A percentile compares a stretch with the other conserved stretches of the same genome.
Evolutionary conservation across 139 green algal species (phyloP).

Genomic region (Tetradesmus obliquus): DNA sequence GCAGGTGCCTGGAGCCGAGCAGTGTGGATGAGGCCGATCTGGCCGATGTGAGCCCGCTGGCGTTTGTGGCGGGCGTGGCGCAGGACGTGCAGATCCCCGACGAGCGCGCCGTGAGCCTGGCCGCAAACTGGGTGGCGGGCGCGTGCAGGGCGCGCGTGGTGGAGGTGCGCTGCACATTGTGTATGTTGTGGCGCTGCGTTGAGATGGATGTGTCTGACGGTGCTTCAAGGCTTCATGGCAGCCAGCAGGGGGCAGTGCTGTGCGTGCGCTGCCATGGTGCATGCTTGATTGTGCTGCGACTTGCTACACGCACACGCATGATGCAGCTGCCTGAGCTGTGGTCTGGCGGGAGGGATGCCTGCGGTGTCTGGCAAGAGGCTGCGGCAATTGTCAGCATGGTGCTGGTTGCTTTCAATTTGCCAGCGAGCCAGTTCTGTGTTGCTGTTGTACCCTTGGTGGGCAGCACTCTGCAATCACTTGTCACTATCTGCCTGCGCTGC

Average conservation of each 20-base stretch:
- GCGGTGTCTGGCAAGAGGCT: no score
- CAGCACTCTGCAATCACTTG: no score
- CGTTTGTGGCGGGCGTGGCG: slow-evolving; percentile 51
- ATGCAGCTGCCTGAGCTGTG: no score
- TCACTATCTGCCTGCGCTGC: no score
- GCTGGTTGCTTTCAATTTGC: no score
- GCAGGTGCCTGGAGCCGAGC: background rate
- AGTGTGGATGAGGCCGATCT: background rate
- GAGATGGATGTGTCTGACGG: background rate
- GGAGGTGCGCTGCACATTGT: slow-evolving; percentile 49
- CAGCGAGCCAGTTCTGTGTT: no score
- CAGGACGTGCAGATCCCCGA: slow-evolving; percentile 51
- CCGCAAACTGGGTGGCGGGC: slow-evolving; percentile 38
- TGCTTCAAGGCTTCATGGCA: background rate
- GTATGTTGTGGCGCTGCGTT: background rate
- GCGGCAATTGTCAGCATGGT: no score
- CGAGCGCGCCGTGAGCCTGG: slow-evolving; percentile 48
- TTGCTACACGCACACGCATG: no score
- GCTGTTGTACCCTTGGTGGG: no score
- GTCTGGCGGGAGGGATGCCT: no score
- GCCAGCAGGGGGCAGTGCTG: background rate
- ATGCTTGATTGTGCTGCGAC: background rate
- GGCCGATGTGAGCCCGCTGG: background rate
- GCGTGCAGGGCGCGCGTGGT: slow-evolving; percentile 48
- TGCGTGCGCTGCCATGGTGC: background rate